Evolutionary conservation across 345 rosid species (phyloP).

Genomic region (Xanthoceras sorbifolium): DNA sequence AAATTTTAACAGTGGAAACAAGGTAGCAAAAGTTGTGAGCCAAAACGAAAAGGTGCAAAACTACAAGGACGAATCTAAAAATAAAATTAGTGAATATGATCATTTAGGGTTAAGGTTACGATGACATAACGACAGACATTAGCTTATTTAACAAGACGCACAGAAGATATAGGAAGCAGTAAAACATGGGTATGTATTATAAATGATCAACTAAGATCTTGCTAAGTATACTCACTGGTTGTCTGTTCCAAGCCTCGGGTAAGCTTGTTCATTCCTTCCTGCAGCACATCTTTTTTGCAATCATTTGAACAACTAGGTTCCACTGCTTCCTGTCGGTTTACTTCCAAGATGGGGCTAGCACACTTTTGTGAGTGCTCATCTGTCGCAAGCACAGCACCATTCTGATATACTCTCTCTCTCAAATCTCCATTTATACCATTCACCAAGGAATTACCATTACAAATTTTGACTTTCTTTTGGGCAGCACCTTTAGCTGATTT

Average conservation of each 20-base stretch:
- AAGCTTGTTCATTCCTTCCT: slow-evolving; percentile 28
- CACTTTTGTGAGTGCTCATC: slow-evolving; percentile 25
- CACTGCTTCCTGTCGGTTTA: slow-evolving; percentile 17
- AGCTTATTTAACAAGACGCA: not conserved
- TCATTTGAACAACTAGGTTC: slow-evolving; percentile 27
- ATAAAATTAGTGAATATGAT: too few species aligned
- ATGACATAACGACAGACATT: not conserved
- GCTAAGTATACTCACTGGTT: slow-evolving; percentile 40
- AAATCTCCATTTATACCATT: slow-evolving; percentile 35
- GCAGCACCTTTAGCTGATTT: slow-evolving; percentile 25
- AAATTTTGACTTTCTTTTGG: slow-evolving; percentile 21
- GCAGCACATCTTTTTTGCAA: slow-evolving; percentile 24
- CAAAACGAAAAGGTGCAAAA: too few species aligned
- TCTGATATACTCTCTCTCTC: slow-evolving; percentile 41
- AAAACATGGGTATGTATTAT: not conserved
- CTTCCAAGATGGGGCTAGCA: slow-evolving; percentile 19
- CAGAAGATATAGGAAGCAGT: not conserved
- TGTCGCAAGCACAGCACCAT: slow-evolving; percentile 48
- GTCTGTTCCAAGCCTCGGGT: slow-evolving; percentile 45
- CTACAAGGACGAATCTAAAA: not conserved
- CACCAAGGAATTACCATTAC: slow-evolving; percentile 24
- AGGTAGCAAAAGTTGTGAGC: not conserved
- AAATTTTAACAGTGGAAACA: not conserved
- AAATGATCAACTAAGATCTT: not conserved
- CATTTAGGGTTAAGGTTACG: too few species aligned